phyloP scores from a whole-genome alignment of 2,329 filamentous ascomycete genomes.

The Aspergillus transmontanensis region DNA sequence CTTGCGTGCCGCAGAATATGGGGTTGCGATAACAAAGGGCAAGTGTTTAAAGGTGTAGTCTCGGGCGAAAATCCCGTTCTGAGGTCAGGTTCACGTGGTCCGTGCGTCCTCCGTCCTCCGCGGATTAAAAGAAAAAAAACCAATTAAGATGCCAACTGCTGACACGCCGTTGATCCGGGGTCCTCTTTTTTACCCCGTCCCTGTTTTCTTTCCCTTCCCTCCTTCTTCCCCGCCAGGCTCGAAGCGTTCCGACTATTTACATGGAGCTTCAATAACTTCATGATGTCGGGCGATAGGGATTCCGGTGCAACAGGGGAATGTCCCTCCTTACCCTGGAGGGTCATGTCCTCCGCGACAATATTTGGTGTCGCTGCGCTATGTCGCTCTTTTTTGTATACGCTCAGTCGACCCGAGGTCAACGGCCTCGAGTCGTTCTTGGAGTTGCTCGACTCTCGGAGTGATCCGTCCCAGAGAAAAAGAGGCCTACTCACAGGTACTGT shows the following conservation, averaged over 20 bases:
- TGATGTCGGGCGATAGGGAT: conserved; percentile 38
- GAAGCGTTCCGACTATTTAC: conserved; percentile 16
- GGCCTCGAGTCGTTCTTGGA: conserved; percentile 76
- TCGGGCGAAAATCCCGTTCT: conserved; percentile 24
- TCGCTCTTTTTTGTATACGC: conserved; percentile 71
- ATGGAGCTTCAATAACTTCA: conserved; percentile 27
- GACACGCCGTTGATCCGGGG: conserved; percentile 18
- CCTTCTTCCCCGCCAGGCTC: conserved; percentile 10
- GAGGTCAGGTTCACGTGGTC: conserved; percentile 19
- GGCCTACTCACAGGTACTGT: conserved; percentile 78
- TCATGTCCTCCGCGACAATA: conserved; percentile 74
- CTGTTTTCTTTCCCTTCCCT: not conserved
- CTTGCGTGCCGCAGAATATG: conserved; percentile 28
- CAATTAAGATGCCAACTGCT: conserved; percentile 19
- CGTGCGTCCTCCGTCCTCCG: conserved; percentile 27
- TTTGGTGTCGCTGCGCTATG: conserved; percentile 71
- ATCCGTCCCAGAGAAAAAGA: conserved; percentile 66
- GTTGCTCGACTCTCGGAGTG: conserved; percentile 71
- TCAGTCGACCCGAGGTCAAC: conserved; percentile 74
- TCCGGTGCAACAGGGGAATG: conserved; percentile 45
- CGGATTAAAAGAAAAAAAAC: conserved; percentile 19
- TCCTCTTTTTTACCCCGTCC: conserved; percentile 4
- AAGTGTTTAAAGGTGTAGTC: not conserved
- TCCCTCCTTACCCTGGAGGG: conserved; percentile 62
- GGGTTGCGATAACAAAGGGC: not conserved